Conservation (phyloP, 805 yeast species). For the Suhomyces faveliae region DNA sequence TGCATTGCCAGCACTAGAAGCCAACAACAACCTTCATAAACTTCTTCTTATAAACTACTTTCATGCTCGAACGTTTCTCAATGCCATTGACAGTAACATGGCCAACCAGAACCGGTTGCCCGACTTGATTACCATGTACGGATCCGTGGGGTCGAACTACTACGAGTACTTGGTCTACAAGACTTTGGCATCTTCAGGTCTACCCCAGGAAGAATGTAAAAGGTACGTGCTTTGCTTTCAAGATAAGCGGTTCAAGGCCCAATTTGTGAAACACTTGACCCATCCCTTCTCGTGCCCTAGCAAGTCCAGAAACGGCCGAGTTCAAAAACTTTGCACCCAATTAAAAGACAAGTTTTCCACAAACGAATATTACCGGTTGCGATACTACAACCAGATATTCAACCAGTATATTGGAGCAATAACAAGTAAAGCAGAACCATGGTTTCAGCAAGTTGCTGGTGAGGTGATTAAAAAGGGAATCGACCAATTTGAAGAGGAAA, state of each 20-base stretch:
- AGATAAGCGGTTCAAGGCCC: conserved; percentile 15
- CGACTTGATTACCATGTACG: conserved; percentile 17
- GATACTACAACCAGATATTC: conserved; percentile 16
- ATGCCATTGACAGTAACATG: conserved; percentile 3
- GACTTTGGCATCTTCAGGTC: conserved; percentile 5
- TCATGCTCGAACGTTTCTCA: conserved; percentile 14
- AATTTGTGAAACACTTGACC: conserved; percentile 10
- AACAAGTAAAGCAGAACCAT: conserved; percentile 10
- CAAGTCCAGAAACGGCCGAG: not conserved
- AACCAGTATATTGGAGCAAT: conserved; percentile 21
- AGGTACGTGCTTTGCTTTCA: conserved; percentile 3
- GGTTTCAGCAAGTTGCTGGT: conserved; percentile 10
- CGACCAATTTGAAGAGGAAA: not conserved
- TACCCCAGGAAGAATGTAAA: not conserved
- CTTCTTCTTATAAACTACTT: conserved; percentile 12
- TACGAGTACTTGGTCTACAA: conserved; percentile 12
- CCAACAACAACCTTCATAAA: conserved; percentile 6
- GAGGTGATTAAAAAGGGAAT: not conserved
- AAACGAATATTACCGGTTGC: conserved; percentile 11
- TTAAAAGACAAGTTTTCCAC: conserved; percentile 5
- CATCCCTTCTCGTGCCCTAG: conserved; percentile 11
- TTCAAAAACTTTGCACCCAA: conserved; percentile 5
- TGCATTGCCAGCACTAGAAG: conserved; percentile 3
- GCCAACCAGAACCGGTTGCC: conserved; percentile 9
- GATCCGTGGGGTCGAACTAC: conserved; percentile 16